Evolutionary conservation across 2,329 filamentous ascomycete species (phyloP).

Genomic region (Macrophomina pseudophaseolina): DNA sequence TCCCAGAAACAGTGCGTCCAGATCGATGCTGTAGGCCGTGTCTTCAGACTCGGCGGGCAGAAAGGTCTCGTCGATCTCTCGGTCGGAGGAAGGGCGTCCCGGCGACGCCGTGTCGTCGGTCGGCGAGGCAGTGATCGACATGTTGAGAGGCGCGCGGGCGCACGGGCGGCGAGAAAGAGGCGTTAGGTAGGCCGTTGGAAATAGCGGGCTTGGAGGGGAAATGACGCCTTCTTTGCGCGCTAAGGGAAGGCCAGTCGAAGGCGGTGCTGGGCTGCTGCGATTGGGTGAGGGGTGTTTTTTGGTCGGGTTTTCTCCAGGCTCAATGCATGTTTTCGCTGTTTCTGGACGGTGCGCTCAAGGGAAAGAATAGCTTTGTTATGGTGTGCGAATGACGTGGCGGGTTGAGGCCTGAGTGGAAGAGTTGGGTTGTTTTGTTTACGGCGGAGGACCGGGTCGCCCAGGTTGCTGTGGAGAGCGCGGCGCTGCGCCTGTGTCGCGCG

Average conservation of each 20-base stretch:
- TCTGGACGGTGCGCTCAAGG: no score
- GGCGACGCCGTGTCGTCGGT: not conserved
- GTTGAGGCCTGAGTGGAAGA: no score
- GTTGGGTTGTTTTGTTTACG: constrained; percentile 11
- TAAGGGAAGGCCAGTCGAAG: no score
- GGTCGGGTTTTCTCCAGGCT: no score
- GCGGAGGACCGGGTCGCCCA: not conserved
- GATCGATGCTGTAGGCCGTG: constrained; percentile 43
- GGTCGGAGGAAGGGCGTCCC: not conserved
- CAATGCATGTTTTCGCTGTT: no score
- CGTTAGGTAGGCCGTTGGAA: not conserved
- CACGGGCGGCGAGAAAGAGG: no score
- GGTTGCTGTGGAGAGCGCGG: not conserved
- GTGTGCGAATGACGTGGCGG: no score
- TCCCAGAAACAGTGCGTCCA: constrained; percentile 42
- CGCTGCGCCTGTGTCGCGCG: not conserved
- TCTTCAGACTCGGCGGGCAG: constrained; percentile 2
- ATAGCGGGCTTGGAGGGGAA: not conserved
- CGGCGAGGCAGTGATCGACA: not conserved
- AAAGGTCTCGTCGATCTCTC: not conserved
- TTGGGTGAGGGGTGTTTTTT: no score
- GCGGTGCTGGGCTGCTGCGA: no score
- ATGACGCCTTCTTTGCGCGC: no score
- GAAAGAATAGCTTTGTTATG: no score
- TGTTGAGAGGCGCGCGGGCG: no score